Evolutionary conservation across 1,139 yeast species (phyloP), one percentile per base, ranked within the genome.

Genomic region (Suhomyces wounanorum): DNA sequence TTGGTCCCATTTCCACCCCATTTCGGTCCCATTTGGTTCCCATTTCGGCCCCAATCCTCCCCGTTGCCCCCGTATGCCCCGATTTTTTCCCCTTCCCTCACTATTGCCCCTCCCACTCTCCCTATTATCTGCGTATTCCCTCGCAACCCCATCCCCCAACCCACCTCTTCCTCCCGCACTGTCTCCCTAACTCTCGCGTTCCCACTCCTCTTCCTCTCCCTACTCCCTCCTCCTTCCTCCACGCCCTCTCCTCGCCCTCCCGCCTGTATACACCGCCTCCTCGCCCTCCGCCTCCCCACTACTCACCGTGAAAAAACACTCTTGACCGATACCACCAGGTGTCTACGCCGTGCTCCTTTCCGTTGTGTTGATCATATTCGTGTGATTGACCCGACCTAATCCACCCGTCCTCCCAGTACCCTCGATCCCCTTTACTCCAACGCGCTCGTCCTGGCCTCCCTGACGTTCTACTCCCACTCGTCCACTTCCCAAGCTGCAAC

Each of bases 201-300:
- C 14, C 26, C 18, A 16, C n/a, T n/a, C 40, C 14, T 25, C 6
- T 6, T 7, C 18, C 36, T 33, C 37, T 14, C 37, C 9, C 37
- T n/a, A 31, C 23, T 5, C 18, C 4, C 37, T 9, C 8, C 28
- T 16, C 21, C 11, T 39, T n/a, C 21, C 33, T 14, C 33, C 30
- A 23, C 23, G 40, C 40, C 28, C 40, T 23, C 42, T 28, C 30
- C 16, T 8, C 18, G 8, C 21, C 18, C 17, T 25, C 33, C 18
- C 8, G 21, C 33, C 33, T 30, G 33, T 30, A 30, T 11, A 30
- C 33, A 30, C 42, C 14, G 8, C 21, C 26, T 8, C 42, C 18
- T 26, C 23, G 42, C 42, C 42, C 42, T 33, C 37, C 37, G 37
- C 33, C 42, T 28, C 30, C 42, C 31, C 42, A 40, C 42, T 40